These are phyloP conservation scores for Penicillium crustosum DNA, from an alignment of 2,329 filamentous ascomycete genomes.

Conservation along the genomic window DNA sequence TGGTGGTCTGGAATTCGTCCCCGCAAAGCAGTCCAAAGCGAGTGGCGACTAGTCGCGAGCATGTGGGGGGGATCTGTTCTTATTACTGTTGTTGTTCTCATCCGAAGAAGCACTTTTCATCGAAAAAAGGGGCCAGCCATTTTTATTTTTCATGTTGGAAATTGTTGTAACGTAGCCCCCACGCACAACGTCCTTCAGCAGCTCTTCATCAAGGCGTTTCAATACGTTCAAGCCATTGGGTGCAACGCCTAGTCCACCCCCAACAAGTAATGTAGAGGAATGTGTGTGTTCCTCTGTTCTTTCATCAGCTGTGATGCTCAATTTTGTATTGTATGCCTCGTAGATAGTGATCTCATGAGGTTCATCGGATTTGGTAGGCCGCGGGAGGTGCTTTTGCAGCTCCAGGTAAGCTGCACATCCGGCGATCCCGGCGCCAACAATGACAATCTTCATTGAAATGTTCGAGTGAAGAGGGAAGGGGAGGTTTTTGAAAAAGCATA, in stretches of 20 bases:
- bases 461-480: background rate
- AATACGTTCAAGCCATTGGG: constrained; percentile 45
- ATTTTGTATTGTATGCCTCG: constrained; percentile 41
- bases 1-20: constrained; percentile 35
- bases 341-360: constrained; percentile 41
- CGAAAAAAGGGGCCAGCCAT: constrained; percentile 35
- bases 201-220: constrained; percentile 36
- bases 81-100: background rate
- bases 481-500: background rate
- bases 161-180: constrained; percentile 36
- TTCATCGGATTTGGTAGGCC: constrained; percentile 9
- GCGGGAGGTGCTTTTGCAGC: constrained; percentile 42
- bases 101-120: constrained; percentile 18
- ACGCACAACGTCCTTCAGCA: constrained; percentile 35
- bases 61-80: constrained; percentile 21
- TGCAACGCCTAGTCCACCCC: constrained; percentile 40
- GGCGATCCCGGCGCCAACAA: constrained; percentile 46
- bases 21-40: constrained; percentile 41
- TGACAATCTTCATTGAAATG: constrained; percentile 44
- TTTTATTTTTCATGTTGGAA: constrained; percentile 36
- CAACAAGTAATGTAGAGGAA: constrained; percentile 39
- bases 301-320: constrained; percentile 23
- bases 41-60: constrained; percentile 41
- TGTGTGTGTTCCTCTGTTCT: constrained; percentile 22
- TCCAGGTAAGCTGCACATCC: constrained; percentile 43